A percentile compares a stretch with the other conserved stretches of the same genome.
These are phyloP conservation scores for Yarrowia porcina DNA, from an alignment of 805 yeast species.

Conservation along the genomic window DNA sequence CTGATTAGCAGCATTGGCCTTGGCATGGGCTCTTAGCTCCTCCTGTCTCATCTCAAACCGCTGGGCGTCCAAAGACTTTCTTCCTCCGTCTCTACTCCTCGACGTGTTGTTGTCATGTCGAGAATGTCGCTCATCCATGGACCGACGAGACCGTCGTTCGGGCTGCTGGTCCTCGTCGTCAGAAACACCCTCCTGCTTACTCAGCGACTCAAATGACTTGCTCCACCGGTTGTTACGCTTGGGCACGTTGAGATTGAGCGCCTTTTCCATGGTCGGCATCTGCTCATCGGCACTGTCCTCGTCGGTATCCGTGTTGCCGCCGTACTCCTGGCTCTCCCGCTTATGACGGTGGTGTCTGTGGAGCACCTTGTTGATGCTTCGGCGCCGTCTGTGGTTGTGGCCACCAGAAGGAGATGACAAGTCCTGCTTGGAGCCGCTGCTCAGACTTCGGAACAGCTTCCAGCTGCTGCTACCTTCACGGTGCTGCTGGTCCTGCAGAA, in stretches of 20 bases:
- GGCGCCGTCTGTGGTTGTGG: background rate
- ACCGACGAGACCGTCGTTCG: slow-evolving; percentile 5
- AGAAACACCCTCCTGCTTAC: slow-evolving; percentile 1
- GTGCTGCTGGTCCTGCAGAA: slow-evolving; percentile 36
- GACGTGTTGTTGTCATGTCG: background rate
- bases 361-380: slow-evolving; percentile 13
- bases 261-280: background rate
- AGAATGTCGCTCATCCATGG: background rate
- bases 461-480: slow-evolving; percentile 29
- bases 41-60: slow-evolving; percentile 18
- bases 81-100: slow-evolving; percentile 8
- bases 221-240: slow-evolving; percentile 14
- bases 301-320: slow-evolving; percentile 2
- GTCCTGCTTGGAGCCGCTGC: slow-evolving; percentile 4
- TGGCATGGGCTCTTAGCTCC: slow-evolving; percentile 20
- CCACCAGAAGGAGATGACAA: background rate
- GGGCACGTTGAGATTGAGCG: background rate
- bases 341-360: slow-evolving; percentile 6
- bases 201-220: slow-evolving; percentile 17
- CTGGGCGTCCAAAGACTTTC: slow-evolving; percentile 15
- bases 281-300: background rate
- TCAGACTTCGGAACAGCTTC: slow-evolving; percentile 19
- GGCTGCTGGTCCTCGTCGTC: slow-evolving; percentile 6
- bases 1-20: background rate
- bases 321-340: slow-evolving; percentile 5